These are phyloP conservation scores for Parastagonospora nodorum DNA, from an alignment of 2,329 filamentous ascomycete species.

Conservation along the genomic window DNA sequence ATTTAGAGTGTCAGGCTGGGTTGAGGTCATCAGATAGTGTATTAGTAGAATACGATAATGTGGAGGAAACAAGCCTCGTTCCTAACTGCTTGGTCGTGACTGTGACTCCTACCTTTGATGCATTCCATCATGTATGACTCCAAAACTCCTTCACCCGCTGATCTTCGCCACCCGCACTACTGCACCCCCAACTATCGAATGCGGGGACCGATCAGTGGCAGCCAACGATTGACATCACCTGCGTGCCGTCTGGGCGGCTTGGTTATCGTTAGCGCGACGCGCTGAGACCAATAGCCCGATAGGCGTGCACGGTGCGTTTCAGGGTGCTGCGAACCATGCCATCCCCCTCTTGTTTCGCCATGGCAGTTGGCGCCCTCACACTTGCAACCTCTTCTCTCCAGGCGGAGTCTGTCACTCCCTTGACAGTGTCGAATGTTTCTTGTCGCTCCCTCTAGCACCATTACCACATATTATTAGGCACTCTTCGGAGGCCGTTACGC, in stretches of 20 bases:
- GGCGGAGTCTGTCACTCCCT: constrained; percentile 40
- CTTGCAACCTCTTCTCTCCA: constrained; percentile 23
- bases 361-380: constrained; percentile 15
- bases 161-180: background rate
- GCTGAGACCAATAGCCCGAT: constrained; percentile 19
- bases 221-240: constrained; percentile 9
- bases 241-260: constrained; percentile 15
- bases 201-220: constrained; percentile 1
- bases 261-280: constrained; percentile 11
- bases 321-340: constrained; percentile 19
- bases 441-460: constrained; percentile 37
- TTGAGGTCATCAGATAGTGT: constrained; percentile 44
- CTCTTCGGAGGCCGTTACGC: constrained; percentile 32
- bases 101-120: constrained; percentile 3
- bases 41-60: constrained; percentile 27
- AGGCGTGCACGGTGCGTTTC: constrained; percentile 17
- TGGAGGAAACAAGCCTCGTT: constrained; percentile 14
- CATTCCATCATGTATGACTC: background rate
- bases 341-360: constrained; percentile 15
- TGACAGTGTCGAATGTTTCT: constrained; percentile 30
- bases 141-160: background rate
- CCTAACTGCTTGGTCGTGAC: background rate
- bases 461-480: constrained; percentile 22
- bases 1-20: constrained; percentile 28
- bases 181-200: background rate